These are phyloP conservation scores for Pholiota molesta DNA, from an alignment of 768 basidiomycete genomes.

Conservation along the genomic window DNA sequence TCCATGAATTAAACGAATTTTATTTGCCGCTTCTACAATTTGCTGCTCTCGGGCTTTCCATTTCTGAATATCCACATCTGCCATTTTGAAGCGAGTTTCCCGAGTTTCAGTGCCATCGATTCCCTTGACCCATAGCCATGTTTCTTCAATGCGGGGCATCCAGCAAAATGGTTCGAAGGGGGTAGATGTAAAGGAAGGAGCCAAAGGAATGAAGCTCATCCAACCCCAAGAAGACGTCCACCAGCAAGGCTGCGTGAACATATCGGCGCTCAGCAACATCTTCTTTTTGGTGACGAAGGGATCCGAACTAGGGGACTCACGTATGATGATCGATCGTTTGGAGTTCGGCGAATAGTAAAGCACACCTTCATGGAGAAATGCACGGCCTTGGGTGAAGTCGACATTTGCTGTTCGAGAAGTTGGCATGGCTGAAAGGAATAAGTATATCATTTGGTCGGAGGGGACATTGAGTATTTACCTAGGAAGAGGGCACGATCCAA, in stretches of 20 bases:
- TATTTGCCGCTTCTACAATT: not conserved
- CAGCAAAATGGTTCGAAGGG: conserved; percentile 9
- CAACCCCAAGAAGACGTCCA: conserved; percentile 10
- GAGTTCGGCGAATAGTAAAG: conserved; percentile 15
- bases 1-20: not conserved
- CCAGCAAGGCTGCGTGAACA: conserved; percentile 13
- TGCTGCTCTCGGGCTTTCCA: conserved; percentile 2
- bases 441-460: not conserved
- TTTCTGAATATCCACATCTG: not conserved
- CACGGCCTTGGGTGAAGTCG: not conserved
- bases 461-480: too few relatives aligned
- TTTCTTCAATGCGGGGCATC: conserved; percentile 6
- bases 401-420: not conserved
- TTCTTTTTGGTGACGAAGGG: not conserved
- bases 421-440: not conserved
- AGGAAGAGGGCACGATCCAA: too few relatives aligned
- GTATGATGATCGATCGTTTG: not conserved
- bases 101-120: not conserved
- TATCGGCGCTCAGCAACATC: not conserved
- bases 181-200: conserved; percentile 3
- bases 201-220: conserved; percentile 12
- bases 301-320: not conserved
- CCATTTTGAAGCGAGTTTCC: conserved; percentile 1
- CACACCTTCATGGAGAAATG: conserved; percentile 6
- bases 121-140: not conserved